These are phyloP conservation scores for Pseudotulostoma volvatum DNA, from an alignment of 495 filamentous ascomycete species.

Conservation along the genomic window DNA sequence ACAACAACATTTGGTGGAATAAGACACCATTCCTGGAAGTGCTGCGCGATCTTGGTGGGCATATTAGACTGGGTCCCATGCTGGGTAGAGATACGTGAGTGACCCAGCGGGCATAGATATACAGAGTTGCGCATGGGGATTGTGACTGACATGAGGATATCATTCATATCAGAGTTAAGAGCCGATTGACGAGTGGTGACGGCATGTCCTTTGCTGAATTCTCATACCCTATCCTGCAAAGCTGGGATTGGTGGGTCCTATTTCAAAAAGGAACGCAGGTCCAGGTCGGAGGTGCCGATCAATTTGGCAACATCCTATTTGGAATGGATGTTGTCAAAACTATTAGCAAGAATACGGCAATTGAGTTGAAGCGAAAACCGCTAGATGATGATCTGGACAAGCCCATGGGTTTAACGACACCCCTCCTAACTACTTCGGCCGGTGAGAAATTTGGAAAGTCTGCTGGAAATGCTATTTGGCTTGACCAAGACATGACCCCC, in stretches of 20 bases:
- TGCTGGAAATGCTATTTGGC: slow-evolving; percentile 87
- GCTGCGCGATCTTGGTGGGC: slow-evolving; percentile 49
- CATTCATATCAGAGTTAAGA: slow-evolving; percentile 48
- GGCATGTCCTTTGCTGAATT: slow-evolving; percentile 94
- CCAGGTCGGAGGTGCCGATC: slow-evolving; percentile 88
- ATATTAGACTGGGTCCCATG: slow-evolving; percentile 69
- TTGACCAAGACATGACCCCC: slow-evolving; percentile 64
- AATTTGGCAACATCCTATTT: slow-evolving; percentile 89
- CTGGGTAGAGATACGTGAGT: slow-evolving; percentile 78
- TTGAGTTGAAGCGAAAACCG: slow-evolving; percentile 13
- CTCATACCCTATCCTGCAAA: slow-evolving; percentile 79
- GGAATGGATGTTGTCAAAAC: slow-evolving; percentile 73
- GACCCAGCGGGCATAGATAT: slow-evolving; percentile 1
- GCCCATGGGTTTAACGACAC: slow-evolving; percentile 77
- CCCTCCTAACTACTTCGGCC: slow-evolving; percentile 66
- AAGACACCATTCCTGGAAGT: slow-evolving; percentile 52
- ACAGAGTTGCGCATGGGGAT: not conserved
- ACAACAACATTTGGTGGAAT: slow-evolving; percentile 74
- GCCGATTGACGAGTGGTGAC: slow-evolving; percentile 58
- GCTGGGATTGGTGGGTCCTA: slow-evolving; percentile 92
- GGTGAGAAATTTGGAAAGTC: slow-evolving; percentile 94
- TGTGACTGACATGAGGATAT: not conserved
- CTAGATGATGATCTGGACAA: slow-evolving; percentile 21
- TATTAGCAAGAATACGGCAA: slow-evolving; percentile 36
- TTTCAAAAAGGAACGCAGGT: slow-evolving; percentile 51